Percentiles rank a stretch among this genome's conserved stretches.
Evolutionary conservation across 2,329 filamentous ascomycete genomes (phyloP).

Genomic region (Aureobasidium melanogenum): DNA sequence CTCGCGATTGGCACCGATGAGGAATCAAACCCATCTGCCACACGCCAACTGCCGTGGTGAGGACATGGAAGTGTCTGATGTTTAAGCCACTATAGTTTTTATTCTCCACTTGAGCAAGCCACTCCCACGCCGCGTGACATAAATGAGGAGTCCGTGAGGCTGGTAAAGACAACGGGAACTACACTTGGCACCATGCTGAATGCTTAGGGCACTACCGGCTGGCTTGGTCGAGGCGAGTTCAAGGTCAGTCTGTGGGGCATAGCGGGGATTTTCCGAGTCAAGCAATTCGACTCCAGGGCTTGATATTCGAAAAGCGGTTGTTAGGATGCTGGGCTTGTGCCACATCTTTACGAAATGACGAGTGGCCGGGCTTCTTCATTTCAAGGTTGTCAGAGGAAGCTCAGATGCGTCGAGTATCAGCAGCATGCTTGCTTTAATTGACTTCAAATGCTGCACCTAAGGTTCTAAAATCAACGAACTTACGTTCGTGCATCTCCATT

Average conservation of each 20-base stretch:
- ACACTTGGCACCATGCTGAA: slow-evolving; percentile 1
- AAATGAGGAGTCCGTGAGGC: neutral
- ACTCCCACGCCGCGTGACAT: neutral
- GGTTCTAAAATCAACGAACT: neutral
- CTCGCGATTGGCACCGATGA: neutral
- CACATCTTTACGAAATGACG: neutral
- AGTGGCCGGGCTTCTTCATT: neutral
- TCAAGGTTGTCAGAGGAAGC: neutral
- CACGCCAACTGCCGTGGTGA: neutral
- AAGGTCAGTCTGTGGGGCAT: neutral
- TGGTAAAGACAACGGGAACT: slow-evolving; percentile 1
- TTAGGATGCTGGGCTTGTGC: neutral
- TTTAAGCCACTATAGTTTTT: neutral
- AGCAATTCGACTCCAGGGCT: neutral
- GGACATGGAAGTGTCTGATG: neutral
- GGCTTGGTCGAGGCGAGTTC: neutral
- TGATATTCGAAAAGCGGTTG: neutral
- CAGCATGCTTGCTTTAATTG: neutral
- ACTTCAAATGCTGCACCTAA: no score
- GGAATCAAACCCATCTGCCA: neutral
- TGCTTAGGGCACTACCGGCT: neutral
- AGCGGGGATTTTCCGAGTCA: neutral
- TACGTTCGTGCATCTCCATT: neutral
- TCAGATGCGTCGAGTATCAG: neutral
- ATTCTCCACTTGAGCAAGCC: neutral